Evolutionary conservation across 352 stramenopile species (phyloP).

Genomic region (Phytophthora litchii): DNA sequence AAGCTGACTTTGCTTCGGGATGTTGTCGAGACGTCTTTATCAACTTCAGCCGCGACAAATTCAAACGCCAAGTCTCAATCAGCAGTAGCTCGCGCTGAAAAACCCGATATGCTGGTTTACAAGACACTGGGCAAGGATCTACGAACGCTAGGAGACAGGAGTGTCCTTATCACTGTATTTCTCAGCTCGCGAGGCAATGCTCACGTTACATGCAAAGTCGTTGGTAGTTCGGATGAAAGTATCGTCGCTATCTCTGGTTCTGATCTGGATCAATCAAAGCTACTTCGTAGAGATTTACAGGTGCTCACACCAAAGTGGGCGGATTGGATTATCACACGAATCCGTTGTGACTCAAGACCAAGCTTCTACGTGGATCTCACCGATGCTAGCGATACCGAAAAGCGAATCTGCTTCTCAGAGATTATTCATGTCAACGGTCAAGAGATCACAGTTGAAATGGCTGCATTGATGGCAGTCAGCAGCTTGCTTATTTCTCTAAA

Average conservation of each 20-base stretch:
- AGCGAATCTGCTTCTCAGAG: slow-evolving; percentile 25
- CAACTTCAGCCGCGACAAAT: not conserved
- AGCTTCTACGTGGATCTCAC: slow-evolving; percentile 38
- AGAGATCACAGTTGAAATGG: slow-evolving; percentile 29
- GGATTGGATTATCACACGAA: slow-evolving; percentile 41
- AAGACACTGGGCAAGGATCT: slow-evolving; percentile 57
- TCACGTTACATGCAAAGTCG: slow-evolving; percentile 34
- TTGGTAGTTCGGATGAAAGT: slow-evolving; percentile 5
- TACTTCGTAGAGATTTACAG: slow-evolving; percentile 37
- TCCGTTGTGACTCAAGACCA: slow-evolving; percentile 25
- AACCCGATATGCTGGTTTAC: slow-evolving; percentile 29
- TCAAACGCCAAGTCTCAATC: not conserved
- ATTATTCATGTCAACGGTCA: slow-evolving; percentile 17
- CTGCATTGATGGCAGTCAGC: slow-evolving; percentile 12
- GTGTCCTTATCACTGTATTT: slow-evolving; percentile 37
- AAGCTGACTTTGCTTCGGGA: slow-evolving; percentile 28
- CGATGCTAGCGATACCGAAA: slow-evolving; percentile 15
- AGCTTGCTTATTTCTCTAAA: slow-evolving; percentile 34
- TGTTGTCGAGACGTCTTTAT: slow-evolving; percentile 6
- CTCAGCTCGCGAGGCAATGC: slow-evolving; percentile 44
- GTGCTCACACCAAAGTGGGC: slow-evolving; percentile 46
- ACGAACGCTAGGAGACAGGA: slow-evolving; percentile 14
- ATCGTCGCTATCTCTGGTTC: slow-evolving; percentile 22
- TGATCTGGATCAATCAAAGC: slow-evolving; percentile 30
- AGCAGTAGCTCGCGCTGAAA: not conserved